phyloP scores from a whole-genome alignment of 768 basidiomycete species.

The Podaxis mareebaensis region DNA sequence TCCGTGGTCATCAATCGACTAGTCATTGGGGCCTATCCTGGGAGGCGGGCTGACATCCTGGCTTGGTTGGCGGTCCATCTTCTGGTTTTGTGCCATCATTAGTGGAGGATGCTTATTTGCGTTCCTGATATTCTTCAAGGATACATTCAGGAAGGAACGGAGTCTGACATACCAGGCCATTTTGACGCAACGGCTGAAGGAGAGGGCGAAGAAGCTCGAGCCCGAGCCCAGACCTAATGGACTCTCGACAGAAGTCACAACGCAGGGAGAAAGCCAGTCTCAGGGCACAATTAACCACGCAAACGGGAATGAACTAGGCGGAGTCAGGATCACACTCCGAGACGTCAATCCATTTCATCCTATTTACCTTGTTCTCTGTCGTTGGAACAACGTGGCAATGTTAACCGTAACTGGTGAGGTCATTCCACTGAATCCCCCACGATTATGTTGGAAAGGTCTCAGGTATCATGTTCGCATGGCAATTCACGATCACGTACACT shows the following conservation, averaged over 20 bases:
- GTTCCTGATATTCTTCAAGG: slow-evolving; percentile 68
- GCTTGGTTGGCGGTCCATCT: slow-evolving; percentile 74
- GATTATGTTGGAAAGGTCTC: neutral
- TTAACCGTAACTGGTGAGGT: slow-evolving; percentile 58
- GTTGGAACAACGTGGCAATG: slow-evolving; percentile 64
- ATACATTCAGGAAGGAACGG: slow-evolving; percentile 79
- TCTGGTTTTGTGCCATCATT: slow-evolving; percentile 76
- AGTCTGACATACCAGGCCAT: slow-evolving; percentile 74
- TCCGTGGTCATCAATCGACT: neutral
- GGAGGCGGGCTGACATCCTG: slow-evolving; percentile 64
- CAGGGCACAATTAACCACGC: neutral
- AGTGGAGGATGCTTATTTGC: slow-evolving; percentile 49
- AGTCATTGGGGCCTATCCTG: slow-evolving; percentile 61
- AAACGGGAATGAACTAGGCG: neutral
- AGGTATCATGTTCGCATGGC: slow-evolving; percentile 7
- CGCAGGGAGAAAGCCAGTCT: neutral
- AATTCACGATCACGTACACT: slow-evolving; percentile 68
- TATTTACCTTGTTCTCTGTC: slow-evolving; percentile 55
- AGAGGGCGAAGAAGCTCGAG: slow-evolving; percentile 19
- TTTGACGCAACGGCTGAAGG: slow-evolving; percentile 40
- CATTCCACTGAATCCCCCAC: neutral
- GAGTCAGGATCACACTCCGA: slow-evolving; percentile 52
- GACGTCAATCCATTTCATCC: slow-evolving; percentile 76
- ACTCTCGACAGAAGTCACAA: neutral
- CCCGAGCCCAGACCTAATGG: neutral